Evolutionary conservation across 2,329 filamentous ascomycete species (phyloP), one percentile per base, ranked within the genome.

Genomic region (Diaporthe caulivora): DNA sequence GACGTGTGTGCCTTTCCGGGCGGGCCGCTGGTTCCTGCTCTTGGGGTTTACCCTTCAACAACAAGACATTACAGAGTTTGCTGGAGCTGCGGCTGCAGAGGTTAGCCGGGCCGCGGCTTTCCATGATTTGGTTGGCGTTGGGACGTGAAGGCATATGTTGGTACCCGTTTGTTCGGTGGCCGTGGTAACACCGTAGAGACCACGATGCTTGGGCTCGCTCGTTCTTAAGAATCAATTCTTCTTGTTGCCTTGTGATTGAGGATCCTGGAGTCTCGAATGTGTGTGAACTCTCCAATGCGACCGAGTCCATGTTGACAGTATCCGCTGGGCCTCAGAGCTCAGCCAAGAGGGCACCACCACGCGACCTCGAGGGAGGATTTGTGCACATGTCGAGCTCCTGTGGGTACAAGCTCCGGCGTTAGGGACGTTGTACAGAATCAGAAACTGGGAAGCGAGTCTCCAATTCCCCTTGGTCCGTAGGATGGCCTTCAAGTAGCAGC

Each of bases 161-260:
- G 69, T 62, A 71, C 47, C 69, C 55, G 69, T 71, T 51, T 71
- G 21, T 37, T 71, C 44, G 69, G 57, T 21, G 47, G 69, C 55
- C 55, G 55, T 71, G 69, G 69, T 29, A 54, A 71, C 69, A 64
- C 49, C 69, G 53, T 71, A 62, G 69, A 71, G 44, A 71, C 69
- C 69, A 71, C 55, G 69, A 62, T 54, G 69, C 69, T 62, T 42
- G 69, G 21, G 57, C 31, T 54, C 55, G 26, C 58, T 71, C 29
- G 29, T 58, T 71, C 34, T 62, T 71, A 11, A 34, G 21, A 37
- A 34, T 62, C 37, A 11, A 53, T 62, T 51, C 44, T 62, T 71
- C 34, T 54, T 71, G 69, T n/a, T 51, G 31, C 34, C 53, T 34
- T 29, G 31, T 42, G 57, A 40, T n/a, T 47, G 21, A 47, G 40